Evolutionary conservation across 305 asterid genomes (phyloP), one percentile per base, ranked within the genome.

Genomic region (Fraxinus nigra): DNA sequence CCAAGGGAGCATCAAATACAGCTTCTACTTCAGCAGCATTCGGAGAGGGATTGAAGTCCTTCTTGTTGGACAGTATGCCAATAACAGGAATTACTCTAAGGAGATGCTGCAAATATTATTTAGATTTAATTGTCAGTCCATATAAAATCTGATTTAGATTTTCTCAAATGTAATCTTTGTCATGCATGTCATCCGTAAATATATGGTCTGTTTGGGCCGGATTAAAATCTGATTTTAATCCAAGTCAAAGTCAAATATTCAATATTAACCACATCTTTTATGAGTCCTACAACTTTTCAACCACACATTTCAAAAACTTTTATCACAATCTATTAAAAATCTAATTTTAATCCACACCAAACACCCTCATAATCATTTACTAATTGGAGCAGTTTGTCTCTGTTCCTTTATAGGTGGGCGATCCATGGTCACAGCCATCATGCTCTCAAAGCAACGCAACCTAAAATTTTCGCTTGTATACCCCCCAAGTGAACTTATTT

Each of bases 51-150:
- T 69, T 83, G 80, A 91, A 93, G 82, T 88, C 91, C 22, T 89
- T 87, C 83, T 87, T 91, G 87, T 92, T 88, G 72, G 93, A 87
- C 56, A 97, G 94, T 81, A 97, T 90, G 82, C 98, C 97, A 46
- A 97, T 90, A 79, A 97, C 99, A 20, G 99, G 98, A 79, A 94
- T 88, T 84, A 97, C 98, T 87, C 97, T 88, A 33, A 97, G 92
- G 61, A 91, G 98, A 82, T 91, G 98, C 99, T 97, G 94, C 90
- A 86, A 28, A 76, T 38, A 89, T 63, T 65, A 26, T 65, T 26
- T 24, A 65, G 7, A 26, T 65, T 24, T 24, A 10, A 65, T 65
- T 3, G 28, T 56, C 28, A 18, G 67, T 56, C 11, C 67, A 7
- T 56, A 56, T 56, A 56, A 56, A 18, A 28, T n/a, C n/a, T n/a